Evolutionary conservation across 2,329 filamentous ascomycete genomes (phyloP), one percentile per base, ranked within the genome.

Genomic region (Colletotrichum magnum): DNA sequence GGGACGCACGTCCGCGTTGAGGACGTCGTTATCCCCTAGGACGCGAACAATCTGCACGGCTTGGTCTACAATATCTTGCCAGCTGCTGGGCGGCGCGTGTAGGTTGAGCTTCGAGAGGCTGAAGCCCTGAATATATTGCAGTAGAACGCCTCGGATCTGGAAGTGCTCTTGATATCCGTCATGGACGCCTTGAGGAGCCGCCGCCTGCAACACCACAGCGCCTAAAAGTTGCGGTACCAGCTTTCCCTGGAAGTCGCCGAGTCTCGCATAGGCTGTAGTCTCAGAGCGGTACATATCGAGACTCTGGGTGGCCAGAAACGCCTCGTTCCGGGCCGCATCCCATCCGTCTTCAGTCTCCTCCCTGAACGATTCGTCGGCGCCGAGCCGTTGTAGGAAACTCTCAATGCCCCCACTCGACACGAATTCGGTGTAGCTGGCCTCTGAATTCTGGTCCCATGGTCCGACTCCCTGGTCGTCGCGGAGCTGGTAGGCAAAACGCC

Each of bases 1-100:
- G 1, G 67, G 73, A 1, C 73, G 71, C 13, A 74, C 69, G 21
- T 77, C 75, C 0, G 4, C 16, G 52, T 77, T 76, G 54, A 76
- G 57, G 16, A 77, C 71, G 2, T 70, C 60, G n/a, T 74, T 10
- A 53, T 77, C 73, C 4, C 74, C 69, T 1, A 76, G 58, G 0
- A 72, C n/a, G 1, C 72, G 64, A 3, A 71, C 68, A 28, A 74
- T 73, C 2, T 10, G 13, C 4, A 74, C 58, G 1, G 62, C 73
- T 54, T 74, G 52, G 32, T 76, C 72, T 15, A 75, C 66, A 5
- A 77, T 72, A 2, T 12, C 48, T 53, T 72, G 72, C 68, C 72
- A 75, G 21, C 50, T 43, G 21, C 41, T 26, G 13, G 36, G 24
- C 1, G 72, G 71, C 9, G 60, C 57, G 18, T 52, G 28, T 6